Evolutionary conservation across 1,284 basidiomycete genomes (phyloP).

Genomic region (Moniliophthora roreri): DNA sequence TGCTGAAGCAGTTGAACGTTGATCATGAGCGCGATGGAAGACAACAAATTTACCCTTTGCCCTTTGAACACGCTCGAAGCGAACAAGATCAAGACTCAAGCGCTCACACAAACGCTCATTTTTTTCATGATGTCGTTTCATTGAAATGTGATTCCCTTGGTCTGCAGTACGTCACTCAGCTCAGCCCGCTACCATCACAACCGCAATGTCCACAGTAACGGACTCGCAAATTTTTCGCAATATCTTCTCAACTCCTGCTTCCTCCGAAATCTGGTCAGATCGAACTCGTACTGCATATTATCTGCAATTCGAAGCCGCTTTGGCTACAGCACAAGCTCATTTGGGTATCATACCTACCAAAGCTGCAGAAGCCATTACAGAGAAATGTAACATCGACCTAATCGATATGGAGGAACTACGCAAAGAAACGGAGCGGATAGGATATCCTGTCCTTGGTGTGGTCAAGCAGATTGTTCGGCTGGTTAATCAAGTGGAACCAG

Average conservation of each 20-base stretch:
- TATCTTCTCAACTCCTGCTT: conserved; percentile 37
- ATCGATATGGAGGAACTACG: conserved; percentile 37
- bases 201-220: conserved; percentile 28
- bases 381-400: conserved; percentile 33
- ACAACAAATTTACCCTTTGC: no score
- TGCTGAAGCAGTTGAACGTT: no score
- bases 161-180: no score
- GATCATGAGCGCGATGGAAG: no score
- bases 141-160: no score
- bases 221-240: conserved; percentile 34
- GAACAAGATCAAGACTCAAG: no score
- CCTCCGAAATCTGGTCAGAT: conserved; percentile 41
- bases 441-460: conserved; percentile 42
- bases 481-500: conserved; percentile 31
- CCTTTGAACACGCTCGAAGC: no score
- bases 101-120: no score
- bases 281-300: conserved; percentile 34
- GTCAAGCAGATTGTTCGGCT: conserved; percentile 39
- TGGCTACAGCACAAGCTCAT: conserved; percentile 36
- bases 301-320: conserved; percentile 37
- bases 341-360: conserved; percentile 37
- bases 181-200: background rate
- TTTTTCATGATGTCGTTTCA: no score
- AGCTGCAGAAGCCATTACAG: conserved; percentile 32
- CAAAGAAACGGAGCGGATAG: conserved; percentile 38